phyloP scores from a whole-genome alignment of 2,329 filamentous ascomycete species.

The Aspergillus sojae region DNA sequence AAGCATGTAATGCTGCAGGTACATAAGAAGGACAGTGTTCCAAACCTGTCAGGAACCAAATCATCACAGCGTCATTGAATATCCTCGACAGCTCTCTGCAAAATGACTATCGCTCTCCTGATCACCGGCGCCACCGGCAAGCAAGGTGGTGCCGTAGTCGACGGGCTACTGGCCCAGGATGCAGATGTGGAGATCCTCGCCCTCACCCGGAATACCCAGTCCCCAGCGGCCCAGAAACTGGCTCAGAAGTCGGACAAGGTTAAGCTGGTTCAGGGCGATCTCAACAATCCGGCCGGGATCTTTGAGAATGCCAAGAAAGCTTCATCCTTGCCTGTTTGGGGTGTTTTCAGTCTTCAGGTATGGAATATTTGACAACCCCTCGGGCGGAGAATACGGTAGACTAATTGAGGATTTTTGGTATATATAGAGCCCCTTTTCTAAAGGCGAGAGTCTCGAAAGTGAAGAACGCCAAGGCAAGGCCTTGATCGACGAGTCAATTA shows the following conservation, averaged over 20 bases:
- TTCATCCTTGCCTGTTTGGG: slow-evolving; percentile 51
- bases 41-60: not conserved
- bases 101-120: slow-evolving; percentile 20
- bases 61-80: not conserved
- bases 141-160: slow-evolving; percentile 43
- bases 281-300: slow-evolving; percentile 54
- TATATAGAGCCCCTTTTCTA: not conserved
- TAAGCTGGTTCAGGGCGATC: slow-evolving; percentile 60
- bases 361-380: not conserved
- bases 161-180: slow-evolving; percentile 31
- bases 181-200: slow-evolving; percentile 58
- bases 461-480: slow-evolving; percentile 61
- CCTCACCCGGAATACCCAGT: slow-evolving; percentile 60
- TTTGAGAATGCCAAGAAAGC: slow-evolving; percentile 51
- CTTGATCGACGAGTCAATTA: slow-evolving; percentile 61
- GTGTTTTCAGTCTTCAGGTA: slow-evolving; percentile 65
- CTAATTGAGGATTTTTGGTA: not conserved
- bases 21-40: not conserved
- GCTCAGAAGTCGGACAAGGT: slow-evolving; percentile 50
- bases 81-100: not conserved
- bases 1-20: not conserved
- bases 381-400: not conserved
- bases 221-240: slow-evolving; percentile 54
- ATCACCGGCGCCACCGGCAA: slow-evolving; percentile 47
- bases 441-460: slow-evolving; percentile 7